Percentiles rank a stretch among this genome's conserved stretches.
Evolutionary conservation across 176 grass and related monocot species (phyloP).

Genomic region (Tuctoria greenei): DNA sequence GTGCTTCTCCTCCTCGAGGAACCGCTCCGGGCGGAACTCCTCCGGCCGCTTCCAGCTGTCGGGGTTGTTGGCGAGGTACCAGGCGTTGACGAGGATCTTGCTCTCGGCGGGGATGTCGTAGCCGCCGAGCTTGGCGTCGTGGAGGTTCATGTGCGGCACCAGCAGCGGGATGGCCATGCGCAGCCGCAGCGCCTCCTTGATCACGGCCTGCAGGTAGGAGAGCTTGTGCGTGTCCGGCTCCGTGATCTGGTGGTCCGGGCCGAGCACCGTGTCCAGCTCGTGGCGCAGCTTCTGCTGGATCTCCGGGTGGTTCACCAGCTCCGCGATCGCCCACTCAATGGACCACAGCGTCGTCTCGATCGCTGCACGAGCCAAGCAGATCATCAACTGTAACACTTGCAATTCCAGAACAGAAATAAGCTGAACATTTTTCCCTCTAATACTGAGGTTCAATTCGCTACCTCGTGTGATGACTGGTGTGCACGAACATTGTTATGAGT

Average conservation of each 20-base stretch:
- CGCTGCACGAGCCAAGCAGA: constrained; percentile 52
- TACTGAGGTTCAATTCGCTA: no score
- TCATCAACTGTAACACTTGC: not conserved
- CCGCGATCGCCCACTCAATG: constrained; percentile 93
- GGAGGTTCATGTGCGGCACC: constrained; percentile 84
- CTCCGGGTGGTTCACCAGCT: constrained; percentile 92
- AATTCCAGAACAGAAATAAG: not conserved
- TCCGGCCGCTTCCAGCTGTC: constrained; percentile 55
- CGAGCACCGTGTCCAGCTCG: constrained; percentile 63
- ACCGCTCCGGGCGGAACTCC: constrained; percentile 75
- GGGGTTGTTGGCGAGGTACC: constrained; percentile 78
- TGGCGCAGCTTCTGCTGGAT: constrained; percentile 64
- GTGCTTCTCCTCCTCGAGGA: constrained; percentile 73
- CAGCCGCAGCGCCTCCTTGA: constrained; percentile 81
- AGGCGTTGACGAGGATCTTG: constrained; percentile 83
- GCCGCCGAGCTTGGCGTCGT: constrained; percentile 74
- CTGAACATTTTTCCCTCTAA: no score
- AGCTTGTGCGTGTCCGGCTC: constrained; percentile 70
- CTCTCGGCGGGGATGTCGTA: constrained; percentile 75
- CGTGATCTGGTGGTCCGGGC: constrained; percentile 46
- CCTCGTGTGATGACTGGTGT: no score
- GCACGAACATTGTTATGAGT: no score
- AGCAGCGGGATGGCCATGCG: constrained; percentile 81
- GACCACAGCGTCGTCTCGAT: constrained; percentile 99
- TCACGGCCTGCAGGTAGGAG: constrained; percentile 74